phyloP scores from a whole-genome alignment of 78 protist genomes.

The Dictyostelium firmibasis region DNA sequence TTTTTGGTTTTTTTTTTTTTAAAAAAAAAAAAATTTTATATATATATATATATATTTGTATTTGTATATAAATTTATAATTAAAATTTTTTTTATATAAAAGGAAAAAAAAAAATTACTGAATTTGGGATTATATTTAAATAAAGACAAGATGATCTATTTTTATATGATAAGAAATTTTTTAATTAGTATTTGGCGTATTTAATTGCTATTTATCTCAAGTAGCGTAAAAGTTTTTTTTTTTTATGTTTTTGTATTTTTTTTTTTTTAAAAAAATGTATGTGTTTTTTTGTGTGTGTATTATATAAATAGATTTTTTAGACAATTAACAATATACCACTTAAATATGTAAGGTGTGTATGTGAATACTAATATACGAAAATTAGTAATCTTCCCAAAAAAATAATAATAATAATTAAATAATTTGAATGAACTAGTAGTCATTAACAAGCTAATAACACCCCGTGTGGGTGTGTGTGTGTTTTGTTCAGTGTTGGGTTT shows the following conservation, averaged over 20 bases:
- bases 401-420: neutral
- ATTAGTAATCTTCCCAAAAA: neutral
- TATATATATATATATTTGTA: neutral
- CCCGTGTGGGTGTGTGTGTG: neutral
- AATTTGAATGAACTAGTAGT: neutral
- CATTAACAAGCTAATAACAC: neutral
- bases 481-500: neutral
- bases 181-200: neutral
- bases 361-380: neutral
- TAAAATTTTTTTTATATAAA: neutral
- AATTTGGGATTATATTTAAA: neutral
- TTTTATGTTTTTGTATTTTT: neutral
- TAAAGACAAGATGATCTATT: neutral
- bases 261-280: too few species aligned
- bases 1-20: neutral
- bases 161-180: neutral
- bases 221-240: neutral
- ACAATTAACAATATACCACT: neutral
- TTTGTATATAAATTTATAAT: neutral
- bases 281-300: neutral
- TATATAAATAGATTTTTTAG: neutral
- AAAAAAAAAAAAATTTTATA: neutral
- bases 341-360: neutral
- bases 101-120: neutral
- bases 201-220: neutral